Conservation (phyloP, 2,329 filamentous ascomycete species). For the Mycosphaerella arachidis region DNA sequence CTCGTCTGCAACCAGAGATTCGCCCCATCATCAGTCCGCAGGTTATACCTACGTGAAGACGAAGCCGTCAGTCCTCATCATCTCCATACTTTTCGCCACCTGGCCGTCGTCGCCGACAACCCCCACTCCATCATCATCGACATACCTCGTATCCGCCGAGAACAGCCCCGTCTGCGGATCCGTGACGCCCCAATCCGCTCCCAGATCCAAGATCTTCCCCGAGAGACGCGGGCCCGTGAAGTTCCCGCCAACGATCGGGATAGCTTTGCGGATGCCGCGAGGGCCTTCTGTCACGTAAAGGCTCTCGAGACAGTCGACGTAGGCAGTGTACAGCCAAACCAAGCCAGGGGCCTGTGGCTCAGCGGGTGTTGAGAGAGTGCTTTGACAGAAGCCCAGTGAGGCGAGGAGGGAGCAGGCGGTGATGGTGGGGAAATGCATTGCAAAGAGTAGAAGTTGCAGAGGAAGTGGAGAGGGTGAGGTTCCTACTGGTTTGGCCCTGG, state of each 20-base stretch:
- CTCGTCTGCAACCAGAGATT: conserved; percentile 34
- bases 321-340: conserved; percentile 30
- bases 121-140: not conserved
- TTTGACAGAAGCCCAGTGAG: conserved; percentile 4
- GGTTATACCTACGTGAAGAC: conserved; percentile 26
- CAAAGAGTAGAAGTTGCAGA: not conserved
- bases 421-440: conserved; percentile 1
- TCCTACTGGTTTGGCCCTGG: not conserved
- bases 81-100: not conserved
- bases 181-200: conserved; percentile 38
- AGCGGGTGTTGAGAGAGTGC: not conserved
- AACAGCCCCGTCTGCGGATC: conserved; percentile 29
- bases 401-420: conserved; percentile 8
- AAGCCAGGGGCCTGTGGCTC: conserved; percentile 21
- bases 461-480: not conserved
- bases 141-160: conserved; percentile 32
- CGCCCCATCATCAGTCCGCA: conserved; percentile 35
- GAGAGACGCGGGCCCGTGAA: conserved; percentile 28
- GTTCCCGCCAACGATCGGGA: conserved; percentile 31
- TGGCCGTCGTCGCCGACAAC: not conserved
- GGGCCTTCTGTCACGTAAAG: conserved; percentile 27
- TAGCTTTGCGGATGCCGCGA: conserved; percentile 26
- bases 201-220: conserved; percentile 32
- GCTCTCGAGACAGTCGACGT: conserved; percentile 21
- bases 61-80: not conserved